Evolutionary conservation across 371 early-diverging fungal genomes (phyloP), one percentile per base, ranked within the genome.

Genomic region (Saksenaea oblongispora): DNA sequence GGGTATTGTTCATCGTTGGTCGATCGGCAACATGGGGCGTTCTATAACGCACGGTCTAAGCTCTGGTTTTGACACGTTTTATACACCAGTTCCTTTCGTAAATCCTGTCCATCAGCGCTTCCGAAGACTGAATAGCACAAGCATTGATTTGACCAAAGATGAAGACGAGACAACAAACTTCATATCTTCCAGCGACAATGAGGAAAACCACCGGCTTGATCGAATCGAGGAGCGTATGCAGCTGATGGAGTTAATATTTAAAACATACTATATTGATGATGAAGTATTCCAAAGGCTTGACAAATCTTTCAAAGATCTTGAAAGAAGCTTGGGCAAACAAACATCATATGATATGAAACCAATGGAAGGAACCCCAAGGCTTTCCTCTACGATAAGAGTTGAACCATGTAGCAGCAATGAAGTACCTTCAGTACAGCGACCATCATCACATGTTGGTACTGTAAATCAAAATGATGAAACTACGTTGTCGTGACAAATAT

Each of bases 261-360:
- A 56, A 37, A 34, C 34, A 11, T 63, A 63, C 17, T 63, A 63
- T 1, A 24, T 63, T 10, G 63, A 63, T 42, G 57, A 56, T 47
- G 57, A 56, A 57, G 24, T 63, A 1, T 63, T 63, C 18, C 39
- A 47, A 9, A 39, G 34, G 9, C 57, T 63, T 7, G 31, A 31
- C 7, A 2, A 7, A 2, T 2, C 31, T 2, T 7, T 31, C 31
- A 31, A 31, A 31, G 31, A 31, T 31, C 31, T 7, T 31, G 31
- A 31, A 31, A 31, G 31, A 2, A 31, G n/a, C n/a, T n/a, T n/a
- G n/a, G n/a, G n/a, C n/a, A n/a, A n/a, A n/a, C n/a, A n/a, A n/a
- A n/a, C n/a, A n/a, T n/a, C n/a, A n/a, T n/a, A n/a, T n/a, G n/a
- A n/a, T n/a, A n/a, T n/a, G n/a, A n/a, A n/a, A n/a, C n/a, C n/a